phyloP scores from a whole-genome alignment of 2,329 filamentous ascomycete genomes.

The Aureobasidium sp. region DNA sequence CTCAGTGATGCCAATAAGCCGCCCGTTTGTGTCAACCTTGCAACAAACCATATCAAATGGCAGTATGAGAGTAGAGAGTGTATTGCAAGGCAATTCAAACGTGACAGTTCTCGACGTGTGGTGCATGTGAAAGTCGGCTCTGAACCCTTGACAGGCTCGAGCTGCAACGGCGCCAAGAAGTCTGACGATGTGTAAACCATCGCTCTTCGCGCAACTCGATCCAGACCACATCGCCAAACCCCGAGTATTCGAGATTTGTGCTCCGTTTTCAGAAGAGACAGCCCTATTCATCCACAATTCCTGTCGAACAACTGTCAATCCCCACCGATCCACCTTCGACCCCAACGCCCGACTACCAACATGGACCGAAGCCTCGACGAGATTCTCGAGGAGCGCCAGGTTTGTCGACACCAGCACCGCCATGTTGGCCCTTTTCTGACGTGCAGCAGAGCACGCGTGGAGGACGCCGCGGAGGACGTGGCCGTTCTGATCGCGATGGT shows the following conservation, averaged over 20 bases:
- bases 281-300: background rate
- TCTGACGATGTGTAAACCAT: constrained; percentile 1
- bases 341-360: background rate
- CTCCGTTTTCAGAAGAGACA: background rate
- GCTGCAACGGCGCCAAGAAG: background rate
- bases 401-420: constrained; percentile 25
- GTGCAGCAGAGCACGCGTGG: constrained; percentile 15
- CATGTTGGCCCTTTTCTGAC: background rate
- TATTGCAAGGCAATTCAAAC: no score
- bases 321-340: background rate
- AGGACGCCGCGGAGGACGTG: constrained; percentile 18
- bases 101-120: background rate
- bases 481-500: constrained; percentile 19
- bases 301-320: background rate
- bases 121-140: background rate
- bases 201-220: background rate
- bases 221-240: background rate
- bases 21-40: background rate
- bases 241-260: background rate
- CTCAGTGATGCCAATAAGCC: background rate
- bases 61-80: no score
- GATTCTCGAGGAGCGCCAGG: constrained; percentile 53
- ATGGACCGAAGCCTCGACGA: constrained; percentile 60
- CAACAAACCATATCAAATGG: background rate
- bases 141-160: background rate